phyloP scores from a whole-genome alignment of 2,329 filamentous ascomycete species.

The Helotiales sp. region DNA sequence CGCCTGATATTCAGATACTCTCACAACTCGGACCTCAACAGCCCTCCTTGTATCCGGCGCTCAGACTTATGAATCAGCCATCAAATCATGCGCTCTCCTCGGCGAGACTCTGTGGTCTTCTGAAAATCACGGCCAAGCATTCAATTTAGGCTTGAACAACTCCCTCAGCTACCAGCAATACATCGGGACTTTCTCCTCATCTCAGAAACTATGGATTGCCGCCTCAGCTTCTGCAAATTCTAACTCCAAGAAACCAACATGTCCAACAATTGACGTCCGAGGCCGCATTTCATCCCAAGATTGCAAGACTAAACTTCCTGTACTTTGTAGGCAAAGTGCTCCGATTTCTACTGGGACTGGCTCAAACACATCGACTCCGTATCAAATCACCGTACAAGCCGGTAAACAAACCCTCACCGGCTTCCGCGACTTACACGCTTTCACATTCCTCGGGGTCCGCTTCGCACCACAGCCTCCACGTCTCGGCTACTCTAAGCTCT shows the following conservation, averaged over 20 bases:
- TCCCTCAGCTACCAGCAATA: slow-evolving; percentile 20
- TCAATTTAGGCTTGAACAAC: slow-evolving; percentile 17
- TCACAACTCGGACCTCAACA: neutral
- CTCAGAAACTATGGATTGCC: slow-evolving; percentile 22
- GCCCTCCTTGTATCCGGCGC: neutral
- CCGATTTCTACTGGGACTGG: slow-evolving; percentile 34
- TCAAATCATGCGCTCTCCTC: neutral
- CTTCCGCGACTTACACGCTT: neutral
- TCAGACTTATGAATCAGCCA: neutral
- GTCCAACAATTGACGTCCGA: neutral
- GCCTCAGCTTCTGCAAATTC: neutral
- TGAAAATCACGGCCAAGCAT: neutral
- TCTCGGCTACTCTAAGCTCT: neutral
- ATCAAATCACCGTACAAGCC: slow-evolving; percentile 45
- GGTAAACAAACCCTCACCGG: slow-evolving; percentile 21
- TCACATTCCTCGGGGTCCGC: neutral
- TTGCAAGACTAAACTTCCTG: slow-evolving; percentile 45
- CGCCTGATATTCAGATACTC: neutral
- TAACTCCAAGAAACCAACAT: neutral
- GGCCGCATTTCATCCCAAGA: neutral
- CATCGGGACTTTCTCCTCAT: neutral
- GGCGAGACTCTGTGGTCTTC: slow-evolving; percentile 18
- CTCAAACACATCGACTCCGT: slow-evolving; percentile 44
- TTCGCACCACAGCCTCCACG: neutral
- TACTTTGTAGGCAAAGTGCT: slow-evolving; percentile 53